phyloP scores from a whole-genome alignment of 768 basidiomycete genomes.

The Cyathus striatus region DNA sequence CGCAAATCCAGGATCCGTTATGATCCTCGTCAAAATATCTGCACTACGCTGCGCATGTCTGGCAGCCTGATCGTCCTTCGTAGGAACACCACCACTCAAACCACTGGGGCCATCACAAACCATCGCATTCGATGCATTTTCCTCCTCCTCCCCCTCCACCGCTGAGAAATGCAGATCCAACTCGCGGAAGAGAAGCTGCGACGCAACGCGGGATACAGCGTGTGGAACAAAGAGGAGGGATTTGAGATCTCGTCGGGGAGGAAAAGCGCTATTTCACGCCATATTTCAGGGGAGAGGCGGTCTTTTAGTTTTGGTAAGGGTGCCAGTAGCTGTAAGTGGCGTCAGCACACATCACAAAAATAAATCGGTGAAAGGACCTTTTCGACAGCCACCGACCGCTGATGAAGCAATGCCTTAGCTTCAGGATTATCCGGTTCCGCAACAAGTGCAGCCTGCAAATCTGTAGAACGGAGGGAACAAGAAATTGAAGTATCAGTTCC shows the following conservation, averaged over 20 bases:
- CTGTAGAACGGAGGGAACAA: constrained; percentile 34
- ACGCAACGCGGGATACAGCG: constrained; percentile 61
- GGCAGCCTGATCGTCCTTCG: constrained; percentile 31
- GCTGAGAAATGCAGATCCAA: constrained; percentile 59
- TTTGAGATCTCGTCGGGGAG: constrained; percentile 64
- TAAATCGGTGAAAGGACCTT: constrained; percentile 31
- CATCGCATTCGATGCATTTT: constrained; percentile 11
- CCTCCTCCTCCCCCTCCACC: constrained; percentile 18
- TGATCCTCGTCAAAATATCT: constrained; percentile 64
- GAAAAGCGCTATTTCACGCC: constrained; percentile 62
- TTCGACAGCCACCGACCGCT: constrained; percentile 49
- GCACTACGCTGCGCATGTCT: constrained; percentile 62
- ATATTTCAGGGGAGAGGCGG: constrained; percentile 63
- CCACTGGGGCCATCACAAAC: constrained; percentile 12
- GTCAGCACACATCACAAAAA: neutral
- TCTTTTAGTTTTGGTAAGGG: constrained; percentile 40
- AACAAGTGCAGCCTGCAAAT: constrained; percentile 59
- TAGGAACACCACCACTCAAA: constrained; percentile 7
- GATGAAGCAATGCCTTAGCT: constrained; percentile 54
- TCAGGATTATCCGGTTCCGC: constrained; percentile 68
- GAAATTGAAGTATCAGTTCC: no score
- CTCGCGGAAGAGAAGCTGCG: constrained; percentile 59
- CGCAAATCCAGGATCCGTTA: constrained; percentile 56
- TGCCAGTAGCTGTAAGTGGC: constrained; percentile 24
- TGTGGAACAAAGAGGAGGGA: constrained; percentile 62